A percentile compares a stretch with the other conserved stretches of the same genome.
phyloP scores from a whole-genome alignment of 305 asterid species.

The Fraxinus albicans region DNA sequence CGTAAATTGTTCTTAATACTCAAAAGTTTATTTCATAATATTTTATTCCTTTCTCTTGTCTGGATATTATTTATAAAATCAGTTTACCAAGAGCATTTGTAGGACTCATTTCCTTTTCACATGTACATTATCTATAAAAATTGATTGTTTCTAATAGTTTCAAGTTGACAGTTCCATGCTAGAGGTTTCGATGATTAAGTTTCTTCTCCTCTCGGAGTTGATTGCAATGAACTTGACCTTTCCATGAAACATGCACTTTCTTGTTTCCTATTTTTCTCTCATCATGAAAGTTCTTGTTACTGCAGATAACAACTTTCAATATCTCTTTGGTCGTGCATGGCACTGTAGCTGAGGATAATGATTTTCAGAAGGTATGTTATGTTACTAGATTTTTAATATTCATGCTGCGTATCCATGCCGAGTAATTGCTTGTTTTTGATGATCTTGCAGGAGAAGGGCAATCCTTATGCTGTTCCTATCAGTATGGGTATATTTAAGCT shows the following conservation, averaged over 20 bases:
- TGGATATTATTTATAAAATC: not conserved
- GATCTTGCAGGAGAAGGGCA: constrained; percentile 58
- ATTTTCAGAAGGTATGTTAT: constrained; percentile 66
- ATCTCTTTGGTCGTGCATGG: constrained; percentile 95
- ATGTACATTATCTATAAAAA: not conserved
- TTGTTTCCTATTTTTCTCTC: constrained; percentile 15
- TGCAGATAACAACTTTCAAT: constrained; percentile 90
- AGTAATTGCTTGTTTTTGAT: constrained; percentile 23
- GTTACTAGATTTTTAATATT: constrained; percentile 16
- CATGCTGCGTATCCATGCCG: not conserved
- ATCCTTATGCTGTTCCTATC: constrained; percentile 78
- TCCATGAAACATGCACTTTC: not conserved
- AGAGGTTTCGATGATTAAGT: not conserved
- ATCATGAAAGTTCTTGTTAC: constrained; percentile 21
- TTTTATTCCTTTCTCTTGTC: not conserved
- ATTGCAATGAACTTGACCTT: not conserved
- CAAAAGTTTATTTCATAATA: not conserved
- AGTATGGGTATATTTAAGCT: constrained; percentile 68
- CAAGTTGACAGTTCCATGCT: not conserved
- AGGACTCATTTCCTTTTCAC: not conserved
- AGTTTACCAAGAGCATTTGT: not conserved
- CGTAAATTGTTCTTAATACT: not conserved
- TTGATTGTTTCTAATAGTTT: not conserved
- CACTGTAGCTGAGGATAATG: constrained; percentile 85
- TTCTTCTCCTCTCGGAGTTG: not conserved